Conservation (phyloP, 176 grass and related monocot genomes). For the Phragmites australis region DNA sequence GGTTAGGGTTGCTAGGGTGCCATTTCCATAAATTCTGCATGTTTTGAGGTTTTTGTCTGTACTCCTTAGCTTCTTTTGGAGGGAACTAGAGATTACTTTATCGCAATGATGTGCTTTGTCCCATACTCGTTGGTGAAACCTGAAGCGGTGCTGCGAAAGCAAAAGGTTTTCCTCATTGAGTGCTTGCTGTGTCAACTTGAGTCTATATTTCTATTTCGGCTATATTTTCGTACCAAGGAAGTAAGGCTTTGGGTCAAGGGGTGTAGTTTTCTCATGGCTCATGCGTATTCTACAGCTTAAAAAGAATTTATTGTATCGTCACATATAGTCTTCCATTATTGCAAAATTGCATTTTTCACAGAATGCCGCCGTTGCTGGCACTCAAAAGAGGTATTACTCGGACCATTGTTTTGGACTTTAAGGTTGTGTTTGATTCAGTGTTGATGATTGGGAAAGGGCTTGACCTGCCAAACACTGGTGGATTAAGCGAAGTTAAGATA, state of each 20-base stretch:
- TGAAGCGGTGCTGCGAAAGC: constrained; percentile 1
- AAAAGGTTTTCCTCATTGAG: background rate
- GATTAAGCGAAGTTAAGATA: background rate
- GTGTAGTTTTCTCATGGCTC: background rate
- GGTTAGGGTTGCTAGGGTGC: background rate
- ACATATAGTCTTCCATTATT: constrained; percentile 2
- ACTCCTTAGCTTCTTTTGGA: constrained; percentile 24
- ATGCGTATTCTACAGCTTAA: background rate
- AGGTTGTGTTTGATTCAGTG: background rate
- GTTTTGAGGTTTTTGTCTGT: constrained; percentile 36
- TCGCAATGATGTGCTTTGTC: background rate
- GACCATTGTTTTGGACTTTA: background rate
- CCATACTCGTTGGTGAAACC: background rate
- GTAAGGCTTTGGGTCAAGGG: background rate
- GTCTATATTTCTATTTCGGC: background rate
- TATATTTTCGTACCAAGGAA: constrained; percentile 11
- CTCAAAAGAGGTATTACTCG: background rate
- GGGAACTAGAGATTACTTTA: constrained; percentile 10
- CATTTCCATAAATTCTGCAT: constrained; percentile 39
- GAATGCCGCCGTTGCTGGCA: background rate
- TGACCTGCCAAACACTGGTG: background rate
- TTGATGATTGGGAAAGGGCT: background rate
- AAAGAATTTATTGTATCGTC: background rate
- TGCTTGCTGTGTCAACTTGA: constrained; percentile 7
- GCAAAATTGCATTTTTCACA: background rate